Conservation (phyloP, 2,329 filamentous ascomycete genomes). For the Penicillium sp. region DNA sequence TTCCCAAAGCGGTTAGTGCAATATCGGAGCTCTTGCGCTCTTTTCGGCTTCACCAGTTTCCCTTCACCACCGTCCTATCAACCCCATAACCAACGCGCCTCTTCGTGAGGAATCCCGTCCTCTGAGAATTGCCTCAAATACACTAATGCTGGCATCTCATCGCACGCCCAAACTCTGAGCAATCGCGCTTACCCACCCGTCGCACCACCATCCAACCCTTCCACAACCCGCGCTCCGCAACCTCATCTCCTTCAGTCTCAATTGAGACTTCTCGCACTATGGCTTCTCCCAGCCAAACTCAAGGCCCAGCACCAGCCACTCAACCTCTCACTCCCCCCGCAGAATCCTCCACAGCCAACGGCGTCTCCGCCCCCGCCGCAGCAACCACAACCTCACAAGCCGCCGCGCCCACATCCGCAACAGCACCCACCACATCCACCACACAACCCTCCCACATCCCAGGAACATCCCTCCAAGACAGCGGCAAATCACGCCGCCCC, state of each 20-base stretch:
- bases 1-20: conserved; percentile 23
- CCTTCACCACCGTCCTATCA: conserved; percentile 3
- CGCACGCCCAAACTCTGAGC: conserved; percentile 2
- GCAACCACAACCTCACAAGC: conserved; percentile 23
- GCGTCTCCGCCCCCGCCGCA: conserved; percentile 23
- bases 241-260: neutral
- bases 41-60: conserved; percentile 20
- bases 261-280: conserved; percentile 19
- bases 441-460: conserved; percentile 40
- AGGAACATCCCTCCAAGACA: conserved; percentile 48
- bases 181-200: neutral
- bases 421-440: conserved; percentile 25
- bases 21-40: conserved; percentile 22
- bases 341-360: conserved; percentile 35
- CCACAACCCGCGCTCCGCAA: neutral
- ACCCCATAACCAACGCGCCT: conserved; percentile 2
- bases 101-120: neutral
- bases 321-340: conserved; percentile 49
- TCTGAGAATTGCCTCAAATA: neutral
- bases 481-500: conserved; percentile 49
- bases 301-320: conserved; percentile 32
- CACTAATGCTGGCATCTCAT: conserved; percentile 2
- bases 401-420: conserved; percentile 15
- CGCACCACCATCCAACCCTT: conserved; percentile 4
- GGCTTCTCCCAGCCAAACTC: conserved; percentile 39